phyloP scores from a whole-genome alignment of 768 basidiomycete species.

The Leccinellum albellum region DNA sequence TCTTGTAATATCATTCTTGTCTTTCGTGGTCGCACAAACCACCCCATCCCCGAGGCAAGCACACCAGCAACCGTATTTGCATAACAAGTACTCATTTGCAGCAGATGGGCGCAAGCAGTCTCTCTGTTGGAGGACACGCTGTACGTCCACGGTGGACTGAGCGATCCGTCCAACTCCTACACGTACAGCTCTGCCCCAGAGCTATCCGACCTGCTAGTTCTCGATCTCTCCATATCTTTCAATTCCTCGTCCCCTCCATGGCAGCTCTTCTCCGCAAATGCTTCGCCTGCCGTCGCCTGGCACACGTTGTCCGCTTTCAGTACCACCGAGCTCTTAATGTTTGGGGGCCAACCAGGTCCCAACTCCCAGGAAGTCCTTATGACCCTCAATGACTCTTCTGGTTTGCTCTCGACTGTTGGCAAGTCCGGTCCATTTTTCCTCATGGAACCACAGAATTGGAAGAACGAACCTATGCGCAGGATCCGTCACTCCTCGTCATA shows the following conservation, averaged over 20 bases:
- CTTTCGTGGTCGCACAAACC: slow-evolving; percentile 21
- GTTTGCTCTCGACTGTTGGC: slow-evolving; percentile 45
- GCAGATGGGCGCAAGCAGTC: slow-evolving; percentile 82
- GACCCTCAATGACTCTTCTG: slow-evolving; percentile 59
- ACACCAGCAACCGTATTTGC: background rate
- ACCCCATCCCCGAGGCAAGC: slow-evolving; percentile 25
- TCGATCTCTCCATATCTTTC: slow-evolving; percentile 64
- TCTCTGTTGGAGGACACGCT: slow-evolving; percentile 56
- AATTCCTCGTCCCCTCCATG: slow-evolving; percentile 63
- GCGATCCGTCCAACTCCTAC: slow-evolving; percentile 62
- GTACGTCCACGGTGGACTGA: slow-evolving; percentile 78
- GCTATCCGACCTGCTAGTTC: slow-evolving; percentile 62
- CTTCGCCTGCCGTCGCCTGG: slow-evolving; percentile 68
- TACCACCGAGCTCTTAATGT: slow-evolving; percentile 51
- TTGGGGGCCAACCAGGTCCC: slow-evolving; percentile 73
- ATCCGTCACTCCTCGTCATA: slow-evolving; percentile 69
- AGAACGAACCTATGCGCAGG: slow-evolving; percentile 64
- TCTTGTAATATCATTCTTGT: slow-evolving; percentile 9
- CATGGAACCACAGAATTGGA: slow-evolving; percentile 51
- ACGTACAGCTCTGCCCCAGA: slow-evolving; percentile 75
- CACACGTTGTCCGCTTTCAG: slow-evolving; percentile 72
- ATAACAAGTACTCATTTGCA: slow-evolving; percentile 5
- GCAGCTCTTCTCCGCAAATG: slow-evolving; percentile 49
- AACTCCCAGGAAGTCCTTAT: slow-evolving; percentile 50
- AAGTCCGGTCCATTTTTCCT: slow-evolving; percentile 42